These are phyloP conservation scores for Cercospora zeae-maydis DNA, from an alignment of 2,329 filamentous ascomycete species.

Conservation along the genomic window DNA sequence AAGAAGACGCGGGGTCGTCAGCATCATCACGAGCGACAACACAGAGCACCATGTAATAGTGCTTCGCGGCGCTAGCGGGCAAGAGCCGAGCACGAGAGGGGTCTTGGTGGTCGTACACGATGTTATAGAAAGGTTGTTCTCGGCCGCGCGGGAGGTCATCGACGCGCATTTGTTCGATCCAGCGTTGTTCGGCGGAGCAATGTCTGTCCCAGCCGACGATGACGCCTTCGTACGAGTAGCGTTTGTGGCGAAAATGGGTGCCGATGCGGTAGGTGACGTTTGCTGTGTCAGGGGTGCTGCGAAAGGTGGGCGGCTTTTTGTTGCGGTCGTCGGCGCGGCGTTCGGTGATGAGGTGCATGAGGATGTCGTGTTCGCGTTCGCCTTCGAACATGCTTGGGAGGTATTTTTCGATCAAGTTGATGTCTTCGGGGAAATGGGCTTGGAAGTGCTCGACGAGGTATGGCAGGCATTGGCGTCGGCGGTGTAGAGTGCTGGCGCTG, in stretches of 20 bases:
- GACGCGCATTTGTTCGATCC: conserved; percentile 62
- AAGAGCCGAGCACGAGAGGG: background rate
- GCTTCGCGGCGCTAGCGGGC: conserved; percentile 46
- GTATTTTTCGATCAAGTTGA: conserved; percentile 66
- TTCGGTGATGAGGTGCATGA: conserved; percentile 53
- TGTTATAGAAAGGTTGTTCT: conserved; percentile 76
- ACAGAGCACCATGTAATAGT: conserved; percentile 80
- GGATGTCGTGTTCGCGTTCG: conserved; percentile 52
- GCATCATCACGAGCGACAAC: conserved; percentile 41
- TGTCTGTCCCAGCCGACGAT: conserved; percentile 81
- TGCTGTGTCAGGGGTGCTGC: background rate
- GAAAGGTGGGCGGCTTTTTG: conserved; percentile 42
- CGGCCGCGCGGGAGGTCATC: conserved; percentile 58
- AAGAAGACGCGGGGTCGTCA: background rate
- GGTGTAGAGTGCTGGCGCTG: conserved; percentile 29
- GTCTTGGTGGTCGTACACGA: conserved; percentile 62
- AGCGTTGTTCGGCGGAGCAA: conserved; percentile 58
- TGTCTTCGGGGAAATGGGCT: conserved; percentile 66
- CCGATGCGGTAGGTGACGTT: conserved; percentile 66
- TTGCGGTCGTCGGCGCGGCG: conserved; percentile 57
- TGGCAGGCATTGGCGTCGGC: conserved; percentile 57
- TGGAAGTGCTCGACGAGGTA: conserved; percentile 63
- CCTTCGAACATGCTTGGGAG: conserved; percentile 59
- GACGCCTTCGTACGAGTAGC: conserved; percentile 75
- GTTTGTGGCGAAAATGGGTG: conserved; percentile 76